phyloP scores from a whole-genome alignment of 192 early-diverging fungal species.

The Tieghemiomyces parasiticus region DNA sequence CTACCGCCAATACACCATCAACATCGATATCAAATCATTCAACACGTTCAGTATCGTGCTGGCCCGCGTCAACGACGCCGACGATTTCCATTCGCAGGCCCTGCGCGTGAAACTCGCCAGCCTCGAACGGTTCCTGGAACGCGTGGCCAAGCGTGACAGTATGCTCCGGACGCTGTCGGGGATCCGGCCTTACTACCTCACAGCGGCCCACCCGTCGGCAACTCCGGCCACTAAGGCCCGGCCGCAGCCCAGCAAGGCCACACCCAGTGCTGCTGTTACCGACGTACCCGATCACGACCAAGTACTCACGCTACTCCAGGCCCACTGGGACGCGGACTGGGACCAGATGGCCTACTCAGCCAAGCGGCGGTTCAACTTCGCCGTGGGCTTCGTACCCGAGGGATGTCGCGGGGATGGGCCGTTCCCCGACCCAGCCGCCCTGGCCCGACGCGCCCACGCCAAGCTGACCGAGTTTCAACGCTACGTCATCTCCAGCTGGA shows the following conservation, averaged over 20 bases:
- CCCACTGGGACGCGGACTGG: slow-evolving; percentile 4
- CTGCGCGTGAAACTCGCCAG: not conserved
- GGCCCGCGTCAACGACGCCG: slow-evolving; percentile 4
- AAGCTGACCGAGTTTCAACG: slow-evolving; percentile 4
- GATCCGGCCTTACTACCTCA: slow-evolving; percentile 7
- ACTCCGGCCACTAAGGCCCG: not conserved
- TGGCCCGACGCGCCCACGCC: not conserved
- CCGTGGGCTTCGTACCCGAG: slow-evolving; percentile 1
- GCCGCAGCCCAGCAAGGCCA: not conserved
- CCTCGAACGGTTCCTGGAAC: slow-evolving; percentile 6
- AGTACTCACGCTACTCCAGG: not conserved
- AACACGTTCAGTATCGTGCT: slow-evolving; percentile 9
- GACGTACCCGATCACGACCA: slow-evolving; percentile 2
- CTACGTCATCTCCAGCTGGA: not conserved
- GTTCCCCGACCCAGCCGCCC: not conserved
- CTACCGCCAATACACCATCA: slow-evolving; percentile 6
- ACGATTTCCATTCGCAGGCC: not conserved
- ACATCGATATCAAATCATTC: slow-evolving; percentile 9
- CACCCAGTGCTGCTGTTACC: not conserved
- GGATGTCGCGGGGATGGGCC: not conserved
- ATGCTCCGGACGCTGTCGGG: slow-evolving; percentile 8
- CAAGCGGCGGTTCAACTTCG: slow-evolving; percentile 9
- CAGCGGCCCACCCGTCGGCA: not conserved
- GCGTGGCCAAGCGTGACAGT: slow-evolving; percentile 1
- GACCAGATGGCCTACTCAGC: slow-evolving; percentile 3